Conservation (phyloP, 805 yeast genomes). For the Teunomyces gatunensis region DNA sequence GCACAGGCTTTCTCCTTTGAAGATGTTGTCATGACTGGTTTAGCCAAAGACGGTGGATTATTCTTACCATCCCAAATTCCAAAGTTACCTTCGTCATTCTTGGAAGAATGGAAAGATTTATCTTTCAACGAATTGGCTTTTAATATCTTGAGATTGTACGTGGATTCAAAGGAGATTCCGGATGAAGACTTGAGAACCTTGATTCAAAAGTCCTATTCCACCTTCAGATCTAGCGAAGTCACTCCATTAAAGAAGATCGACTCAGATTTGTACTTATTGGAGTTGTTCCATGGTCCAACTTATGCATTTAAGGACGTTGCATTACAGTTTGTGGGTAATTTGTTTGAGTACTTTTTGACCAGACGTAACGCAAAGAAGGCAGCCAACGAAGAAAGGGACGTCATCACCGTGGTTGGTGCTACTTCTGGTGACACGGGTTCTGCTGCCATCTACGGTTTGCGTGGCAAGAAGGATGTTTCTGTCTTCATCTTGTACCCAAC, state of each 20-base stretch:
- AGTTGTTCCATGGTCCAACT: constrained; percentile 98
- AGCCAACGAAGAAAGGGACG: constrained; percentile 61
- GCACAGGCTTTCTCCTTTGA: constrained; percentile 63
- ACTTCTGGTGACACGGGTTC: constrained; percentile 99
- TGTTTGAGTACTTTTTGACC: constrained; percentile 86
- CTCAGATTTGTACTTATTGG: constrained; percentile 67
- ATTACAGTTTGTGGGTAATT: constrained; percentile 93
- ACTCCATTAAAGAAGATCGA: constrained; percentile 79
- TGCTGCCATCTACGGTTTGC: constrained; percentile 96
- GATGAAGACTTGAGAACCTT: constrained; percentile 61
- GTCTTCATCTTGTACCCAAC: constrained; percentile 96
- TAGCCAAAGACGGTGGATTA: constrained; percentile 96
- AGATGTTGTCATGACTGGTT: constrained; percentile 82
- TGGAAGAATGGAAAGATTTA: constrained; percentile 66
- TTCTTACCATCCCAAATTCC: constrained; percentile 88
- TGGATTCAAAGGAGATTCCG: constrained; percentile 70
- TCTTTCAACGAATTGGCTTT: constrained; percentile 85
- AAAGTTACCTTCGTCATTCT: constrained; percentile 52
- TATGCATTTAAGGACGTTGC: constrained; percentile 99
- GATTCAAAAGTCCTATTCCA: constrained; percentile 73
- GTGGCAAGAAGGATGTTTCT: constrained; percentile 96
- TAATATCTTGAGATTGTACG: constrained; percentile 78
- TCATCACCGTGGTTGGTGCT: constrained; percentile 96
- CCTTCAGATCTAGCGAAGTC: constrained; percentile 84
- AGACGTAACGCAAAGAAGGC: constrained; percentile 61